Conservation (phyloP, 2,329 filamentous ascomycete species). For the Ceratocystis albifundus region DNA sequence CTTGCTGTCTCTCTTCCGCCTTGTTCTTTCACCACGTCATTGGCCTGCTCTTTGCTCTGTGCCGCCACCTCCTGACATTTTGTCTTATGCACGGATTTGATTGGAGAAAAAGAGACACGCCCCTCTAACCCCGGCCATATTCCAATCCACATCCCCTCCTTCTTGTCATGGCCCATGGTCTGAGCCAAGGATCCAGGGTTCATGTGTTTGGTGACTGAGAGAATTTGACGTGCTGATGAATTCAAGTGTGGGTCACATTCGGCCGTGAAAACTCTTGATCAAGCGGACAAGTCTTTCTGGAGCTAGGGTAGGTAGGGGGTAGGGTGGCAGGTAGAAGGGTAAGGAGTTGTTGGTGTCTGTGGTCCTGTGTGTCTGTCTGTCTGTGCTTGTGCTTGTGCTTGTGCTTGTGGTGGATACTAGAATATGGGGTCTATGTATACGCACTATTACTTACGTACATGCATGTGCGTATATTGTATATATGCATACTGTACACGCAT, state of each 20-base stretch:
- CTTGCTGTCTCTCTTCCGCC: neutral
- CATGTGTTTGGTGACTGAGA: constrained; percentile 5
- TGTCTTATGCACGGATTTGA: neutral
- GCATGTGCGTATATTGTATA: neutral
- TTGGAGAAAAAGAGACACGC: constrained; percentile 1
- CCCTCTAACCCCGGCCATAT: neutral
- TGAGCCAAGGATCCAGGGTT: constrained; percentile 7
- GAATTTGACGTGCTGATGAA: constrained; percentile 14
- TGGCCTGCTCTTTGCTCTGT: neutral
- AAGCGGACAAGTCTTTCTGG: neutral
- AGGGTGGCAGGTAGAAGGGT: neutral
- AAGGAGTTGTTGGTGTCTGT: neutral
- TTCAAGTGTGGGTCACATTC: constrained; percentile 12
- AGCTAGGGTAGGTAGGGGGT: neutral
- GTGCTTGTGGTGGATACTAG: neutral
- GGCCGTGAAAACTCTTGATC: constrained; percentile 11
- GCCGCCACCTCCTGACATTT: constrained; percentile 6
- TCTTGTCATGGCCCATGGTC: constrained; percentile 7
- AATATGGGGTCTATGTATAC: neutral
- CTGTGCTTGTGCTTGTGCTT: neutral
- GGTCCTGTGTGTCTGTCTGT: neutral
- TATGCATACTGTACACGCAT: neutral
- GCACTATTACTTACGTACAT: neutral
- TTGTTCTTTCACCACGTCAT: constrained; percentile 10
- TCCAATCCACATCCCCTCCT: neutral